phyloP scores from a whole-genome alignment of 352 stramenopile species.

The Pythium scleroteichum region DNA sequence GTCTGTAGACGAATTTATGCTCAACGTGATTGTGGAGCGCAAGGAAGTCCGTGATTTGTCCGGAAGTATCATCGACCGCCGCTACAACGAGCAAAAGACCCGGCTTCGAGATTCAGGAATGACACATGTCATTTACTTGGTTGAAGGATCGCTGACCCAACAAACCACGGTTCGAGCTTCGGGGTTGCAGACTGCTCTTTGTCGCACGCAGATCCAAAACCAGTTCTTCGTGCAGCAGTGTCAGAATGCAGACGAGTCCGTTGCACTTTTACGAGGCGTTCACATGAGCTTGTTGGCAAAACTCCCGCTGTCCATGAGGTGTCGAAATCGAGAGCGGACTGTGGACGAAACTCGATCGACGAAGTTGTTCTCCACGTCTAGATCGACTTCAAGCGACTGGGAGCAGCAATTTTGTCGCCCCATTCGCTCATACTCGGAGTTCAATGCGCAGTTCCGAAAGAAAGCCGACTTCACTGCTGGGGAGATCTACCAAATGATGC shows the following conservation, averaged over 20 bases:
- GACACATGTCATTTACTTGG: slow-evolving; percentile 82
- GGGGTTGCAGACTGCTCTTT: slow-evolving; percentile 71
- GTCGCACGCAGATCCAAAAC: slow-evolving; percentile 78
- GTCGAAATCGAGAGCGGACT: slow-evolving; percentile 36
- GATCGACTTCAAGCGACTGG: slow-evolving; percentile 28
- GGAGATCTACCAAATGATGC: slow-evolving; percentile 85
- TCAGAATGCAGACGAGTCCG: slow-evolving; percentile 74
- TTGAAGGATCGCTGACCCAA: slow-evolving; percentile 76
- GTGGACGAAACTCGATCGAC: not conserved
- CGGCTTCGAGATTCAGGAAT: slow-evolving; percentile 63
- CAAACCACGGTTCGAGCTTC: slow-evolving; percentile 64
- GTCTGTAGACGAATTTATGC: slow-evolving; percentile 50
- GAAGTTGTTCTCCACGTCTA: not conserved
- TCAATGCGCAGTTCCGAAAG: slow-evolving; percentile 80
- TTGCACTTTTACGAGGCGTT: slow-evolving; percentile 68
- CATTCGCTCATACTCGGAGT: slow-evolving; percentile 47
- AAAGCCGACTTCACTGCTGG: slow-evolving; percentile 66
- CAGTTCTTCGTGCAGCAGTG: slow-evolving; percentile 84
- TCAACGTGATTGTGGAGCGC: slow-evolving; percentile 84
- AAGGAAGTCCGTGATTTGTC: slow-evolving; percentile 82
- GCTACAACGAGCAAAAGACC: slow-evolving; percentile 80
- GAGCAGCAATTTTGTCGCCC: slow-evolving; percentile 49
- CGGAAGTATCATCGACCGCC: slow-evolving; percentile 81
- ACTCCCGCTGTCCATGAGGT: slow-evolving; percentile 40
- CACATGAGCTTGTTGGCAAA: slow-evolving; percentile 61